phyloP scores from a whole-genome alignment of 257 asterid genomes.

The Scutellaria minor region DNA sequence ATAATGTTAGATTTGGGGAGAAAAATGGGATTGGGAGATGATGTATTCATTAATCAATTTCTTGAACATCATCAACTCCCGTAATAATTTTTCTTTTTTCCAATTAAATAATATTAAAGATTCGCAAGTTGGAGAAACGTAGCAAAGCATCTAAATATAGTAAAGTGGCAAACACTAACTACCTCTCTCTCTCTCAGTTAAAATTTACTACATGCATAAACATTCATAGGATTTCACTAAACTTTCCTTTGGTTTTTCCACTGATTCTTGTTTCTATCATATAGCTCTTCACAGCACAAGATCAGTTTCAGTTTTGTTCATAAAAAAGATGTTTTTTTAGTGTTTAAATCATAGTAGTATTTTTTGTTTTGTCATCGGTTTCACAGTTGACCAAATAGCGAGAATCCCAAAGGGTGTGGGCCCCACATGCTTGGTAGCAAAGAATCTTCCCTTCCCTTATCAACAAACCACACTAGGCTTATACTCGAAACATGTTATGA shows the following conservation, averaged over 20 bases:
- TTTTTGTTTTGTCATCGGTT: neutral
- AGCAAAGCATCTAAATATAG: slow-evolving; percentile 35
- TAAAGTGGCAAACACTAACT: slow-evolving; percentile 29
- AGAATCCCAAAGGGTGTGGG: slow-evolving; percentile 42
- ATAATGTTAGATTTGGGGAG: neutral
- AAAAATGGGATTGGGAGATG: slow-evolving; percentile 31
- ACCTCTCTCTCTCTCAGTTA: neutral
- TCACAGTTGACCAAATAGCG: slow-evolving; percentile 37
- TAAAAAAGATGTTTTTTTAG: neutral
- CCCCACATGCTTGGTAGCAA: slow-evolving; percentile 40
- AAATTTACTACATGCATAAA: neutral
- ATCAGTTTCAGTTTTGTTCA: neutral
- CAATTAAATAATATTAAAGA: slow-evolving; percentile 10
- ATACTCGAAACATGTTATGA: slow-evolving; percentile 38
- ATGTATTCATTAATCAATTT: slow-evolving; percentile 19
- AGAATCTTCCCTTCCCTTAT: slow-evolving; percentile 45
- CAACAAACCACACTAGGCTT: slow-evolving; percentile 32
- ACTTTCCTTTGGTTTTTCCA: slow-evolving; percentile 21
- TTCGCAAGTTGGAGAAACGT: slow-evolving; percentile 37
- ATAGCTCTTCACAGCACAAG: too few species aligned
- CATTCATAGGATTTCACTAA: slow-evolving; percentile 27
- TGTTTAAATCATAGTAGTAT: neutral
- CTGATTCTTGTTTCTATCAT: slow-evolving; percentile 9
- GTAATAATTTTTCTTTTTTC: neutral
- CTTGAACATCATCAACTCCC: slow-evolving; percentile 29